A percentile compares a stretch with the other conserved stretches of the same genome.
phyloP scores from a whole-genome alignment of 352 stramenopile genomes.

The Phytophthora fragariae region DNA sequence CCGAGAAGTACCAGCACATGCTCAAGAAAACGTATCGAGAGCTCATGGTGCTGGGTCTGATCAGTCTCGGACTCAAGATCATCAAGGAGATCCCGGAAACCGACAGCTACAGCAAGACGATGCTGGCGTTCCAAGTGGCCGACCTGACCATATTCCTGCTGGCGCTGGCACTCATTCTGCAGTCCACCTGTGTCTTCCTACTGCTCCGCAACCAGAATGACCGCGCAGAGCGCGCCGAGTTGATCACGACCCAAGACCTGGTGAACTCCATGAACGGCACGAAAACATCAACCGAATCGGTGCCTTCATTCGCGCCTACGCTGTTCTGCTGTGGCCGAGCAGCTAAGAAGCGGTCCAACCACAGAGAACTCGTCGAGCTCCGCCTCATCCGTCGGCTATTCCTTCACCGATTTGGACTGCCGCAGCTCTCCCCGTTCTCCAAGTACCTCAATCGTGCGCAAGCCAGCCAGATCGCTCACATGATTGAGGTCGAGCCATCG shows the following conservation, averaged over 20 bases:
- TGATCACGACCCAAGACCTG: conserved; percentile 49
- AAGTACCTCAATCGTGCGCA: conserved; percentile 78
- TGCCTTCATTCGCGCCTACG: conserved; percentile 15
- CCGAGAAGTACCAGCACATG: conserved; percentile 71
- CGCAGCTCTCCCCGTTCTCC: conserved; percentile 65
- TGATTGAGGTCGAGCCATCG: conserved; percentile 73
- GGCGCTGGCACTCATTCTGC: conserved; percentile 52
- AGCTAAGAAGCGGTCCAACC: conserved; percentile 23
- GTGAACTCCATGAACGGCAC: conserved; percentile 21
- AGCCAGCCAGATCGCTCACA: conserved; percentile 78
- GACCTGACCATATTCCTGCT: conserved; percentile 65
- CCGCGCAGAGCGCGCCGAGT: conserved; percentile 44
- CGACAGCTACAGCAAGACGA: conserved; percentile 39
- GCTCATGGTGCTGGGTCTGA: conserved; percentile 64
- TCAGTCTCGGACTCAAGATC: conserved; percentile 59
- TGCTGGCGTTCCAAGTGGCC: conserved; percentile 59
- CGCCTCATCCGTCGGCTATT: conserved; percentile 54
- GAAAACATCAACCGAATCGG: neutral
- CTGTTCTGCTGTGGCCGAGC: conserved; percentile 19
- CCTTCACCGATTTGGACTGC: conserved; percentile 46
- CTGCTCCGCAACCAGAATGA: conserved; percentile 48
- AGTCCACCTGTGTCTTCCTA: conserved; percentile 53
- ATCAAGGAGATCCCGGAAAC: conserved; percentile 44
- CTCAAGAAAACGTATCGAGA: conserved; percentile 68
- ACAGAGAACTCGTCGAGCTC: conserved; percentile 35